A percentile compares a stretch with the other conserved stretches of the same genome.
Evolutionary conservation across 2,329 filamentous ascomycete genomes (phyloP).

Genomic region (Xylariales sp.): DNA sequence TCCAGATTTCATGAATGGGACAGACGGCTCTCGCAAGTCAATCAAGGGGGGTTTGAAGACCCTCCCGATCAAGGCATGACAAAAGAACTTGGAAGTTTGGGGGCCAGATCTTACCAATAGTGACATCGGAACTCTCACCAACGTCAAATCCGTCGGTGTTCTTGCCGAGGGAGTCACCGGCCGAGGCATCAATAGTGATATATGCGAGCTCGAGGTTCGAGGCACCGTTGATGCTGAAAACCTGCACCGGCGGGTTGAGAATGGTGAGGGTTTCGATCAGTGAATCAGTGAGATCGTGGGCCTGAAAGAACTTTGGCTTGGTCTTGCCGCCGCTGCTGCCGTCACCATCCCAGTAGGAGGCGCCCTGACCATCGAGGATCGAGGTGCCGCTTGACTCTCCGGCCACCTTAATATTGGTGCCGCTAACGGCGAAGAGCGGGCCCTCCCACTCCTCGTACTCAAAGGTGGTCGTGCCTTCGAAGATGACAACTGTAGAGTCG

Average conservation of each 20-base stretch:
- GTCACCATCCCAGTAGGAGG: constrained; percentile 23
- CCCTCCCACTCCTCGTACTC: constrained; percentile 5
- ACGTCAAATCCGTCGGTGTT: constrained; percentile 61
- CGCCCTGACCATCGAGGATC: constrained; percentile 4
- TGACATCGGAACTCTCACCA: constrained; percentile 41
- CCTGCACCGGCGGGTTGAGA: constrained; percentile 37
- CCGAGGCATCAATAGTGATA: constrained; percentile 33
- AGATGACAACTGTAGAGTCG: constrained; percentile 32
- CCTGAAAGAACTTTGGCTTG: constrained; percentile 45
- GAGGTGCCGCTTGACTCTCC: constrained; percentile 1
- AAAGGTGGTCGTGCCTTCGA: constrained; percentile 5
- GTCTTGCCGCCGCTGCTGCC: constrained; percentile 32
- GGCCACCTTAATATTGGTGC: constrained; percentile 4
- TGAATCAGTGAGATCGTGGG: constrained; percentile 32
- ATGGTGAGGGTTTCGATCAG: constrained; percentile 33
- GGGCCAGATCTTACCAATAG: constrained; percentile 46
- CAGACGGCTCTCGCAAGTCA: too few species aligned
- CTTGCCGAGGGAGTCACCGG: constrained; percentile 30
- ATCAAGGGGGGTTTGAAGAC: too few species aligned
- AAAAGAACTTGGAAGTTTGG: too few species aligned
- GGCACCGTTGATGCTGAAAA: constrained; percentile 32
- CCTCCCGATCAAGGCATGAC: too few species aligned
- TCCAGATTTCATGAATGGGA: too few species aligned
- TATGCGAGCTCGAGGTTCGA: constrained; percentile 28
- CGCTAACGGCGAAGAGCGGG: constrained; percentile 5